These are phyloP conservation scores for Nothophoma quercina DNA, from an alignment of 2,329 filamentous ascomycete genomes.

Conservation along the genomic window DNA sequence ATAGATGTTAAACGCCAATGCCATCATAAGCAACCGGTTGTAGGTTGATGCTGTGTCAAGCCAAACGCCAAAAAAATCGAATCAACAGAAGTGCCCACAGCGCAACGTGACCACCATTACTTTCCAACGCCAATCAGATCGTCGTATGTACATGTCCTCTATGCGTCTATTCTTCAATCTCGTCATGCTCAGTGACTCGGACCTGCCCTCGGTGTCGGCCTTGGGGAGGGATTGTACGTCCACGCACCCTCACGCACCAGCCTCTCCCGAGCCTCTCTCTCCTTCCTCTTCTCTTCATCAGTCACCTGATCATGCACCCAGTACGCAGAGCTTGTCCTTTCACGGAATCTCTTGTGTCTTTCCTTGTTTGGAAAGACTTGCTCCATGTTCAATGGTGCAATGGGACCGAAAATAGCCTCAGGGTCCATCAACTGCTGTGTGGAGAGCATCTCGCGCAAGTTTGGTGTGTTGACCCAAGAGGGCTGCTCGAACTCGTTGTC, in stretches of 20 bases:
- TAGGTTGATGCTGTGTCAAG: constrained; percentile 12
- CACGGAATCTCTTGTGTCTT: constrained; percentile 86
- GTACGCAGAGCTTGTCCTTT: constrained; percentile 91
- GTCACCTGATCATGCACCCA: constrained; percentile 89
- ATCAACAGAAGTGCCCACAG: neutral
- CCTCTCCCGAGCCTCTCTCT: constrained; percentile 79
- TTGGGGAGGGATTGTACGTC: constrained; percentile 54
- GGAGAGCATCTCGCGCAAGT: constrained; percentile 76
- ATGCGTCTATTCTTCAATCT: neutral
- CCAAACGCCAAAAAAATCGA: constrained; percentile 12
- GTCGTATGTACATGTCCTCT: neutral
- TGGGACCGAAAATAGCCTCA: constrained; percentile 85
- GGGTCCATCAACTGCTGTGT: constrained; percentile 88
- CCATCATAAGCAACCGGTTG: constrained; percentile 13
- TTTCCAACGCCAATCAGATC: constrained; percentile 2
- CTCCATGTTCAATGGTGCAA: constrained; percentile 90
- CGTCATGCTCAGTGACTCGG: constrained; percentile 8
- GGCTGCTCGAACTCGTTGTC: constrained; percentile 72
- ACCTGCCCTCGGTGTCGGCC: constrained; percentile 30
- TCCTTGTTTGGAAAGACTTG: constrained; percentile 84
- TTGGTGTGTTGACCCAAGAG: constrained; percentile 88
- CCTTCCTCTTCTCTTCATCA: constrained; percentile 83
- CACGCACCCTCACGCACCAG: constrained; percentile 85
- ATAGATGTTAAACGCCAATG: constrained; percentile 9
- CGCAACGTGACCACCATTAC: neutral